Base-by-base conservation (phyloP, 208 protist genomes). In the Leishmania braziliensis region DNA sequence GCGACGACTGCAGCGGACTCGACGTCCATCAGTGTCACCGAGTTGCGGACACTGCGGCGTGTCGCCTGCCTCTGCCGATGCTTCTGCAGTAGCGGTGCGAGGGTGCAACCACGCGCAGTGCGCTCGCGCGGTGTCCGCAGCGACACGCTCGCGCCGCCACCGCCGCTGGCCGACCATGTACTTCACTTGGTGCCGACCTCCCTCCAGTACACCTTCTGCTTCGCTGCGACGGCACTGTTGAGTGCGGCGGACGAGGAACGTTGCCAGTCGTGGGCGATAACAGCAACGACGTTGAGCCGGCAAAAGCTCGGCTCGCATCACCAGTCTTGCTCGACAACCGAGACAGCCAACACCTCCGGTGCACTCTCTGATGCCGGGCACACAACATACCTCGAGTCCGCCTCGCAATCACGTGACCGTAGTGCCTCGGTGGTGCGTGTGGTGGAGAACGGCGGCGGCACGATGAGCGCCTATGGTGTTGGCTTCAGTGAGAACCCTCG, bases 151-250 rank as follows among this genome's bases (percentile, higher is more conserved):
- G 63, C 26, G 51, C 85, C 83, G 54, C 78, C 76, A 50, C 63
- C 63, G 14, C 81, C 75, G 3, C 75, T 78, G 48, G 69, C 81
- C 12, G 75, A 88, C 66, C 75, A 83, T 72, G 62, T 92, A n/a
- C 80, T 84, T 16, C 83, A 83, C 39, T 56, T 86, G 36, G 66
- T 77, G 29, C 77, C 81, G 3, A 80, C 84, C 8, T 79, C 81
- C 39, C 75, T 91, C 53, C 79, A 83, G 48, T 77, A 89, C 68
- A 83, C 83, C 36, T 93, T 93, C 82, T 91, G 90, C 75, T 81
- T 75, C 58, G 89, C 85, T 6, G 77, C 84, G 51, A 85, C 81
- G 48, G 84, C 90, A 51, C 77, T 93, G 53, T 66, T 93, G 51
- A 80, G 84, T 60, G 84, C 81, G 29, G 80, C 75, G 16, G 69